Percentiles rank a stretch among this genome's conserved stretches.
These are phyloP conservation scores for Ascoidea asiatica DNA, from an alignment of 805 yeast genomes.

Conservation along the genomic window DNA sequence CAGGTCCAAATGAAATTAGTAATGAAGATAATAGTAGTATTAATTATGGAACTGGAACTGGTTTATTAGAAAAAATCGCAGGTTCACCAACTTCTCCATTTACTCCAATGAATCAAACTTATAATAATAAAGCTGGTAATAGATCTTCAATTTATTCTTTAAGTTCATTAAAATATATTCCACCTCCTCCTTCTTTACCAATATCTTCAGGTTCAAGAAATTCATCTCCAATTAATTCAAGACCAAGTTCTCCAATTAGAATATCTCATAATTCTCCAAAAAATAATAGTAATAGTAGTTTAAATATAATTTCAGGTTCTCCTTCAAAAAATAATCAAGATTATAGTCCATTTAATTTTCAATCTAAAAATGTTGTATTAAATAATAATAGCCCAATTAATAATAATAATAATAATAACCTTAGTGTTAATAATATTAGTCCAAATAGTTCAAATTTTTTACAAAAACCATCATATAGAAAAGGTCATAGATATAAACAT, in stretches of 20 bases:
- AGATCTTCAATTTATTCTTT: slow-evolving; percentile 11
- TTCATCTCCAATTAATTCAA: not conserved
- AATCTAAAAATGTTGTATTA: slow-evolving; percentile 28
- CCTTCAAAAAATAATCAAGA: too few relatives aligned
- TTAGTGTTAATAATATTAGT: too few relatives aligned
- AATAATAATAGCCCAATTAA: too few relatives aligned
- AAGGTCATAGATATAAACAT: slow-evolving; percentile 92
- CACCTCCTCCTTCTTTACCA: not conserved
- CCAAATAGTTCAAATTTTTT: slow-evolving; percentile 15
- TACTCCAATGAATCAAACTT: not conserved
- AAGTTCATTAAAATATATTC: slow-evolving; percentile 1
- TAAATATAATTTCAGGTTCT: too few relatives aligned
- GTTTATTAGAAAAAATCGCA: too few relatives aligned
- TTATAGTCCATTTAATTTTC: slow-evolving; percentile 48
- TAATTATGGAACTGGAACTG: too few relatives aligned
- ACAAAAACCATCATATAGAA: slow-evolving; percentile 55
- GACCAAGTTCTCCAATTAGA: not conserved
- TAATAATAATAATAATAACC: too few relatives aligned
- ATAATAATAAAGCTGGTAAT: not conserved
- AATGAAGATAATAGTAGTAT: not conserved
- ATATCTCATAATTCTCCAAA: not conserved
- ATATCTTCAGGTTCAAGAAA: not conserved
- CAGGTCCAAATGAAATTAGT: not conserved
- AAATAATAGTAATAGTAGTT: slow-evolving; percentile 7
- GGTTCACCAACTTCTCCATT: slow-evolving; percentile 16